phyloP scores from a whole-genome alignment of 75 land plant genomes.

The Picea glauca region DNA sequence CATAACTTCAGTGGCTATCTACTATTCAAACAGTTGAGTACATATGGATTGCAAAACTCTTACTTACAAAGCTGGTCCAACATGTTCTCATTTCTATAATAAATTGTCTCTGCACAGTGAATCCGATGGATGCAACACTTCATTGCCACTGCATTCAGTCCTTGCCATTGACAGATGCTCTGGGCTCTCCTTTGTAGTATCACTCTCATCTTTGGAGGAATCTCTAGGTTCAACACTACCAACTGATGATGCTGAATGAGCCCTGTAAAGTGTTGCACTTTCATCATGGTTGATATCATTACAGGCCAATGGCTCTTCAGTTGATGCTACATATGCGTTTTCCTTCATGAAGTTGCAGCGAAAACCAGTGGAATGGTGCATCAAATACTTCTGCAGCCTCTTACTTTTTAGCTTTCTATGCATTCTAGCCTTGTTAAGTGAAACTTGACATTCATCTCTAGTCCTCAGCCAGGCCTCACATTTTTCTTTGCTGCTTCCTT shows the following conservation, averaged over 20 bases:
- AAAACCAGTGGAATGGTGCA: background rate
- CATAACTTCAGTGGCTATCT: background rate
- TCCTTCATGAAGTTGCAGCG: background rate
- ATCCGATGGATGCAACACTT: background rate
- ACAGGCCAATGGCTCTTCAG: background rate
- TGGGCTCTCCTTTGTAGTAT: background rate
- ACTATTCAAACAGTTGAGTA: background rate
- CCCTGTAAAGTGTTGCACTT: background rate
- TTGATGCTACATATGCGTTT: background rate
- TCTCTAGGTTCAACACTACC: background rate
- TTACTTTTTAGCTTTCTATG: constrained; percentile 16
- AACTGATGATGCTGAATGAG: background rate
- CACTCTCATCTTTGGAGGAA: background rate
- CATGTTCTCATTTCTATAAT: background rate
- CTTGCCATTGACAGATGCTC: background rate
- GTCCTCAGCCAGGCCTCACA: constrained; percentile 2
- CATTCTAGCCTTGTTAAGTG: constrained; percentile 4
- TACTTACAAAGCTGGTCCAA: background rate
- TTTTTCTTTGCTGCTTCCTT: background rate
- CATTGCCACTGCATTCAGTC: background rate
- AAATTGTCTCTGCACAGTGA: background rate
- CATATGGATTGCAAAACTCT: background rate
- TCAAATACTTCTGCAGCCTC: constrained; percentile 10
- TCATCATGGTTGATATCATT: background rate
- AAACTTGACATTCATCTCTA: constrained; percentile 3